phyloP scores from a whole-genome alignment of 148 eudicot genomes.

The Linanthus parryae region DNA sequence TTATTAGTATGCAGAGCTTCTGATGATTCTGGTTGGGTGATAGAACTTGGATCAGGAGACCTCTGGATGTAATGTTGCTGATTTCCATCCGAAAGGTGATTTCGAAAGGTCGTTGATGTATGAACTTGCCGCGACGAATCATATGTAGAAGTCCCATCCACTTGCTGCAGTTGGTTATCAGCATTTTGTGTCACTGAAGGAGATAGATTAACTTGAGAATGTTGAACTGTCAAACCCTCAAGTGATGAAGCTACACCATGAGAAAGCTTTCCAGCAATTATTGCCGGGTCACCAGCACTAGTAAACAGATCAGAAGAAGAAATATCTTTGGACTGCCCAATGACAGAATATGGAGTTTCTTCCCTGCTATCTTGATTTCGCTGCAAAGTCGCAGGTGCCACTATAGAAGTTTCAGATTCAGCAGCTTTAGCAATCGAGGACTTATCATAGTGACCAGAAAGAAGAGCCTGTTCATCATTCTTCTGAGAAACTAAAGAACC shows the following conservation, averaged over 20 bases:
- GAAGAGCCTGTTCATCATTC: slow-evolving; percentile 12
- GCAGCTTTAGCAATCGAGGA: slow-evolving; percentile 12
- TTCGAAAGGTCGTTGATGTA: slow-evolving; percentile 14
- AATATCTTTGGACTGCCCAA: too few relatives aligned
- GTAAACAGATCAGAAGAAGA: too few relatives aligned
- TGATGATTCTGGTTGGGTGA: too few relatives aligned
- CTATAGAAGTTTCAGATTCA: slow-evolving; percentile 20
- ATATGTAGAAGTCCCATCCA: slow-evolving; percentile 15
- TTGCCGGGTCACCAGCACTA: slow-evolving; percentile 24
- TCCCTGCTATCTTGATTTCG: slow-evolving; percentile 21
- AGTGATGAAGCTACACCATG: slow-evolving; percentile 13
- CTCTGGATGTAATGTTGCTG: too few relatives aligned
- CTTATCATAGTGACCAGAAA: slow-evolving; percentile 22
- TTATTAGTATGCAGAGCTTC: too few relatives aligned
- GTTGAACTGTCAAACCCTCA: slow-evolving; percentile 17
- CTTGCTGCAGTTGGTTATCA: slow-evolving; percentile 18
- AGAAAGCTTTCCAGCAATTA: slow-evolving; percentile 12
- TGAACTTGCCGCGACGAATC: slow-evolving; percentile 21
- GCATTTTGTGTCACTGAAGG: slow-evolving; percentile 18
- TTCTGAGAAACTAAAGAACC: slow-evolving; percentile 12
- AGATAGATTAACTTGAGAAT: slow-evolving; percentile 24
- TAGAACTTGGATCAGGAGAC: too few relatives aligned
- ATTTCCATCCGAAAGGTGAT: slow-evolving; percentile 17
- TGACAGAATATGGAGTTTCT: slow-evolving; percentile 21
- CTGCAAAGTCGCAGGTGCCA: slow-evolving; percentile 14